These are phyloP conservation scores for Lophium mytilinum DNA, from an alignment of 495 filamentous ascomycete species.

Conservation along the genomic window DNA sequence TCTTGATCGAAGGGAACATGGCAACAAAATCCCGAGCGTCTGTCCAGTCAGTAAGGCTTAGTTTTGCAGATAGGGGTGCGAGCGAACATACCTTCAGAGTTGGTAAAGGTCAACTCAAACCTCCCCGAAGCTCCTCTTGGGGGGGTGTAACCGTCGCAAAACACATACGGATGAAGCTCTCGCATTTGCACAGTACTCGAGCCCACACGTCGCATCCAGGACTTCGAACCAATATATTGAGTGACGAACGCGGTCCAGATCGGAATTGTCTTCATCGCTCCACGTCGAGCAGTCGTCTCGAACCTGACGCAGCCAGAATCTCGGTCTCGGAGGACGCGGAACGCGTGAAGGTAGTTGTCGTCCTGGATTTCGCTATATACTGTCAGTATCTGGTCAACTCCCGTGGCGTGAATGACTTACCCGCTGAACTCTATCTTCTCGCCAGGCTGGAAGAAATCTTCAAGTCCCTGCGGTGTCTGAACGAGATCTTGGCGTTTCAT, in stretches of 20 bases:
- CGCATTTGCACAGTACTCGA: conserved; percentile 13
- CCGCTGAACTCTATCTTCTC: conserved; percentile 64
- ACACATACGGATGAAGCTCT: conserved; percentile 28
- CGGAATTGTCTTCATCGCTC: conserved; percentile 28
- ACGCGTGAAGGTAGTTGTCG: conserved; percentile 57
- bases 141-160: conserved; percentile 22
- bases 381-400: conserved; percentile 12
- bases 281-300: conserved; percentile 37
- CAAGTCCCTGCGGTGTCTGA: conserved; percentile 42
- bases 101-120: conserved; percentile 25
- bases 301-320: conserved; percentile 53
- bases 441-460: conserved; percentile 52
- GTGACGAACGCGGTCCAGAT: conserved; percentile 38
- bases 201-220: conserved; percentile 25
- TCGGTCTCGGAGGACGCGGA: conserved; percentile 63
- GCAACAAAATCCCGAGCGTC: conserved; percentile 17
- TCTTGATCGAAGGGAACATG: conserved; percentile 20
- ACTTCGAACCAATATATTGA: conserved; percentile 19
- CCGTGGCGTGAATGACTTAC: conserved; percentile 34
- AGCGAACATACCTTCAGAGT: conserved; percentile 15
- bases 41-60: background rate
- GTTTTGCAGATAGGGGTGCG: background rate
- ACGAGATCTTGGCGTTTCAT: conserved; percentile 60
- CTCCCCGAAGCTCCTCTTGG: conserved; percentile 15
- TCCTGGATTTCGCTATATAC: conserved; percentile 58